Conservation (phyloP, 805 yeast species). For the Candida coquimbonensis region DNA sequence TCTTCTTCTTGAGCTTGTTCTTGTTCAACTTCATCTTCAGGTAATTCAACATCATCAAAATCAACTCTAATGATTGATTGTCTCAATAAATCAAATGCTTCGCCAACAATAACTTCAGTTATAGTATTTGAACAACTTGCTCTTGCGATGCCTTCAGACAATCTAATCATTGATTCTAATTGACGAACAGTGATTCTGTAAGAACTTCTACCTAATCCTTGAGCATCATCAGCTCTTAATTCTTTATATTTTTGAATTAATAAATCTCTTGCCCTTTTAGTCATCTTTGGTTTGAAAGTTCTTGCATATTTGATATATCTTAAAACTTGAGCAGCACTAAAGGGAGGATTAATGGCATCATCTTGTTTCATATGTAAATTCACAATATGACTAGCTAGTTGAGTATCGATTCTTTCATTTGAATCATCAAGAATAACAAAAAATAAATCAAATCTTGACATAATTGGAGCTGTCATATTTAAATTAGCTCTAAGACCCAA, state of each 20-base stretch:
- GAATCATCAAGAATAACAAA: conserved; percentile 94
- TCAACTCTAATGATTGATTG: conserved; percentile 93
- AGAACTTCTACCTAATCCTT: conserved; percentile 76
- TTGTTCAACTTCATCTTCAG: conserved; percentile 17
- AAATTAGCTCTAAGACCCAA: conserved; percentile 77
- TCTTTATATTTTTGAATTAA: conserved; percentile 78
- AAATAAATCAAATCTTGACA: conserved; percentile 95
- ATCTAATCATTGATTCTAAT: conserved; percentile 85
- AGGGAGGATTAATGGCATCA: conserved; percentile 85
- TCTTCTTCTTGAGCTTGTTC: conserved; percentile 9
- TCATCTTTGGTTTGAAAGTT: conserved; percentile 86
- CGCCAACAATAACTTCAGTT: conserved; percentile 83
- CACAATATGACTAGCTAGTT: conserved; percentile 87
- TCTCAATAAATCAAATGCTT: conserved; percentile 83
- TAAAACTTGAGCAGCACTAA: conserved; percentile 76
- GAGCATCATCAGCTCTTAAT: conserved; percentile 83
- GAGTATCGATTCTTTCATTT: conserved; percentile 83
- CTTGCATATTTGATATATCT: conserved; percentile 88
- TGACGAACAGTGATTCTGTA: conserved; percentile 97
- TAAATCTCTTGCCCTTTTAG: conserved; percentile 69
- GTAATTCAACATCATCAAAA: conserved; percentile 79
- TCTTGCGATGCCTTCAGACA: conserved; percentile 93
- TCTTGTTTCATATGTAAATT: conserved; percentile 88
- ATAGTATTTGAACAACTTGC: conserved; percentile 70
- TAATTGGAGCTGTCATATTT: conserved; percentile 96